Evolutionary conservation across 2,329 filamentous ascomycete species (phyloP).

Genomic region (Pseudogymnoascus verrucosus): DNA sequence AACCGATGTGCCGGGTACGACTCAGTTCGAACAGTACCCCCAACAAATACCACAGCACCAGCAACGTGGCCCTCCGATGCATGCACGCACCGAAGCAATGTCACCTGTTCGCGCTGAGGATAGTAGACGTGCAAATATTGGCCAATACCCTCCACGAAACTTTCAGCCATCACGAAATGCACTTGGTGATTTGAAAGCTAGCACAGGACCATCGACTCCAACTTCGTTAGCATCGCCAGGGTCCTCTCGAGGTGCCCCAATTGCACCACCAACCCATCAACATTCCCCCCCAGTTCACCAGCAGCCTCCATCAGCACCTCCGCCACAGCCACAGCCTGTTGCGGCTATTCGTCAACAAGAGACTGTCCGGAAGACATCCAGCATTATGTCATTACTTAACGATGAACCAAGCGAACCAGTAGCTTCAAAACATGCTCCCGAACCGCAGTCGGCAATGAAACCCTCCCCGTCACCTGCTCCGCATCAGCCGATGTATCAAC

Average conservation of each 20-base stretch:
- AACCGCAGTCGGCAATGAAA: conserved; percentile 12
- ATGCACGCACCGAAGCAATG: conserved; percentile 20
- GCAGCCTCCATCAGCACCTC: conserved; percentile 10
- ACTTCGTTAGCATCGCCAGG: conserved; percentile 20
- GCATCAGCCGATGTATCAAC: conserved; percentile 26
- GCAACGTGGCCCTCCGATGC: conserved; percentile 16
- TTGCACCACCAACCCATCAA: conserved; percentile 19
- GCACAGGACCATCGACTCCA: conserved; percentile 18
- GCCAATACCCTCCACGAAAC: conserved; percentile 23
- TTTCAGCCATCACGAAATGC: conserved; percentile 20
- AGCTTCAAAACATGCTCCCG: conserved; percentile 12
- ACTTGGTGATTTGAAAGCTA: conserved; percentile 19
- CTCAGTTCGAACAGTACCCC: conserved; percentile 26
- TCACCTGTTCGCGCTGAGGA: conserved; percentile 13
- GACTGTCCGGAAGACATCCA: conserved; percentile 52
- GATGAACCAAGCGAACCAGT: conserved; percentile 44
- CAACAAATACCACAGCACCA: conserved; percentile 15
- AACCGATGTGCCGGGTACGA: conserved; percentile 27
- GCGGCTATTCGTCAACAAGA: conserved; percentile 35
- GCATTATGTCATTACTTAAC: conserved; percentile 54
- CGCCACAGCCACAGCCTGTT: conserved; percentile 23
- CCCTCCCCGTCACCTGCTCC: conserved; percentile 23
- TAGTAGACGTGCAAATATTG: conserved; percentile 19
- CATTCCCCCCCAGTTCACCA: conserved; percentile 11
- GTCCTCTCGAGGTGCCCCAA: conserved; percentile 19